These are phyloP conservation scores for Fusarium lyarnte DNA, from an alignment of 2,329 filamentous ascomycete species.

Conservation along the genomic window DNA sequence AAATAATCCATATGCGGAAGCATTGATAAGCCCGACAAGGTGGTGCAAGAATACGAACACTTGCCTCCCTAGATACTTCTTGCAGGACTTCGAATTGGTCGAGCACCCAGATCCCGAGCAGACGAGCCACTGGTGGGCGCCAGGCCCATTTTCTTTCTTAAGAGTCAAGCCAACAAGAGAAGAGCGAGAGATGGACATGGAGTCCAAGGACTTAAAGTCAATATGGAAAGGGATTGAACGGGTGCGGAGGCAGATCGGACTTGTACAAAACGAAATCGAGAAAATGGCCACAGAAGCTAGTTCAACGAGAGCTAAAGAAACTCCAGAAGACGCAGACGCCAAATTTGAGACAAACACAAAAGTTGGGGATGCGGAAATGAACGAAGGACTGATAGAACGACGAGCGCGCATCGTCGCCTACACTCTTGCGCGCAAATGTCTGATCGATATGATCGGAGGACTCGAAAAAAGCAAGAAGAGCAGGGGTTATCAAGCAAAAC, in stretches of 20 bases:
- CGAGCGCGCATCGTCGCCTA: constrained; percentile 38
- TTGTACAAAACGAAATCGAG: neutral
- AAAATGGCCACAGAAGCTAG: neutral
- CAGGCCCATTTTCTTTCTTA: constrained; percentile 52
- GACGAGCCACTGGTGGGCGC: constrained; percentile 64
- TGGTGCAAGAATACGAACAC: constrained; percentile 60
- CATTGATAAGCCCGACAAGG: constrained; percentile 69
- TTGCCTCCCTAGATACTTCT: constrained; percentile 67
- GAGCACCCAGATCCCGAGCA: constrained; percentile 65
- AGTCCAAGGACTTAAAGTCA: neutral
- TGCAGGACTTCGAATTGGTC: constrained; percentile 69
- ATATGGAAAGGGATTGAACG: neutral
- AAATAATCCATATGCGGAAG: constrained; percentile 71
- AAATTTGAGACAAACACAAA: neutral
- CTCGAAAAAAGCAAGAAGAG: neutral
- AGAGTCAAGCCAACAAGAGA: constrained; percentile 28
- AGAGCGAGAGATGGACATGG: neutral
- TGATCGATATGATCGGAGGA: constrained; percentile 42
- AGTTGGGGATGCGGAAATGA: neutral
- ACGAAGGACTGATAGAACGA: neutral
- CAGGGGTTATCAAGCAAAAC: neutral
- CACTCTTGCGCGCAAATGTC: constrained; percentile 42
- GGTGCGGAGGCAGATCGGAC: neutral
- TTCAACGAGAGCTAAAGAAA: neutral
- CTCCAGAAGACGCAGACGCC: neutral